Evolutionary conservation across 1,139 yeast species (phyloP), one percentile per base, ranked within the genome.

Genomic region (Blastobotrys indianensis): DNA sequence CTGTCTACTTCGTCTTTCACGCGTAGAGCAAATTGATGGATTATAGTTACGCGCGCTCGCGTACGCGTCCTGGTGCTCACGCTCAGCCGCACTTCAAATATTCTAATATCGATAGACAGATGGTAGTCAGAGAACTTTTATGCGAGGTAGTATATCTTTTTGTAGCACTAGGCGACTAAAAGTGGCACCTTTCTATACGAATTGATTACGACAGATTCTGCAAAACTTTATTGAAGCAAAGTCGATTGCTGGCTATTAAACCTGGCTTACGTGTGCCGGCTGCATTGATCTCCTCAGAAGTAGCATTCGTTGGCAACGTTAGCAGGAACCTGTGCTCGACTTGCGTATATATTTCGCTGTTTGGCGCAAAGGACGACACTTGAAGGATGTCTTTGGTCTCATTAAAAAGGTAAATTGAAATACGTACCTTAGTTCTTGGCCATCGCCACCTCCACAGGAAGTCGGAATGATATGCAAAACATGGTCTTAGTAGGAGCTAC

Each of bases 401-500:
- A 72, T 47, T 64, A 75, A 32, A 60, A 68, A 37, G 81, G 80
- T 13, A 62, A 62, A 9, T 59, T 76, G 38, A 30, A 37, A 8
- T 42, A 38, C 32, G 37, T 29, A 23, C 10, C 2, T 12, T 31
- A 11, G 37, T 33, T 13, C 12, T n/a, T 4, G 4, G 16, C 12
- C 16, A 20, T 8, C 33, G 96, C 96, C 31, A 90, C 87, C 50
- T 77, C 82, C 50, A 72, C 73, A 0, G 98, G 98, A 37, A 92
- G 72, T 56, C 67, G 66, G 66, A 90, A 88, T 8, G 90, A 72
- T 3, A 86, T 85, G 64, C 97, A 88, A 62, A 79, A 90, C 98
- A 92, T 92, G 31, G 92, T 92, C 63, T 92, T 94, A 2, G 97
- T 87, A 2, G 98, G 98, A 0, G 98, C 92, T 11, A 94, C 98